Base-by-base conservation (phyloP, 2,329 filamentous ascomycete species). In the Cordyceps javanica region DNA sequence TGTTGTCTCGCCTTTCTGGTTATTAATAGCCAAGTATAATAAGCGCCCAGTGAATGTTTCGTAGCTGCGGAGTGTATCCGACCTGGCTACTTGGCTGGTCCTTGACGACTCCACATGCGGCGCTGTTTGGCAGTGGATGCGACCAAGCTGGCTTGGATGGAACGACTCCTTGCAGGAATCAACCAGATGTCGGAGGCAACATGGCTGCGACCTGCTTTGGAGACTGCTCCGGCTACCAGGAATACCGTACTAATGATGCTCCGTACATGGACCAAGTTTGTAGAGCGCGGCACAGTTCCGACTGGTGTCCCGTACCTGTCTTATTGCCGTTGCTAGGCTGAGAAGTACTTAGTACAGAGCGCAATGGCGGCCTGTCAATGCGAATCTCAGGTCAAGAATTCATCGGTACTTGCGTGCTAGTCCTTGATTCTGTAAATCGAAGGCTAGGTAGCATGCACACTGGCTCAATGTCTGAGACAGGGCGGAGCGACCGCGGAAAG, bases 11-110 rank as follows among this genome's bases (percentile, higher is more conserved):
- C 26, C 50, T 36, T 32, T 39, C 14, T 30, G n/a, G 53, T 48
- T 49, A 56, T 56, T 56, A 56, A 56, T 56, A 56, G 53, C 42
- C n/a, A 19, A 9, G 30, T 21, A 45, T 21, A 19, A 19, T 38
- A 54, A 36, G 52, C 52, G 52, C 41, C 52, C 16, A 41, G 34
- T n/a, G 44, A 39, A 41, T 56, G 53, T 56, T 56, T 56, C 53
- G 41, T 39, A 41, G 41, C 23, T 48, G 53, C 53, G 34, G 53
- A 49, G 53, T 30, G 28, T 16, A 34, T 41, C 21, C 11, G 36
- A 21, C 32, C 38, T n/a, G n/a, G n/a, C n/a, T n/a, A n/a, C n/a
- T n/a, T 39, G 19, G 14, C 3, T 11, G 16, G 36, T 41, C 23
- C 44, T 48, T 48, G 53, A 48, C 38, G 32, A 56, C 44, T 23